These are phyloP conservation scores for Globisporangium parvum DNA, from an alignment of 352 stramenopile species.

Conservation along the genomic window DNA sequence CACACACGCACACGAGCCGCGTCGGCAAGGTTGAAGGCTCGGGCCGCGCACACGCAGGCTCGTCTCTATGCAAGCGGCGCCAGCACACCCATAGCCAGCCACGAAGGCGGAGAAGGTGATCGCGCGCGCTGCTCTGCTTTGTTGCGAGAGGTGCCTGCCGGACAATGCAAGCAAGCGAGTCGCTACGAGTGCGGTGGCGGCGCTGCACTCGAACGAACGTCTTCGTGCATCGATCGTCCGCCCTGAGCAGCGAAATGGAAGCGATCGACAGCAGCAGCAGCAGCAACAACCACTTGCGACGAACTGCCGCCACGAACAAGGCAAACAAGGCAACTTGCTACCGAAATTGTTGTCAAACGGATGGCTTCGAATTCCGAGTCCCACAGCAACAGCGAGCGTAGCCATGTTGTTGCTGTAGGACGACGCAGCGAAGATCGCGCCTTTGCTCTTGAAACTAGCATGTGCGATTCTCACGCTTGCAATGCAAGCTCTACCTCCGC, in stretches of 20 bases:
- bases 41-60: neutral
- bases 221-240: neutral
- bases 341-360: neutral
- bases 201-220: neutral
- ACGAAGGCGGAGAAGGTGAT: neutral
- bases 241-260: conserved; percentile 1
- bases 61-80: neutral
- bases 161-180: neutral
- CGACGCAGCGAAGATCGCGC: neutral
- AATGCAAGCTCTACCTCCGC: neutral
- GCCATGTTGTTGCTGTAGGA: neutral
- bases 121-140: neutral
- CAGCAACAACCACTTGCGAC: too few relatives aligned
- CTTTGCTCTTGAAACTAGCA: too few relatives aligned
- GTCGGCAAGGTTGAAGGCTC: too few relatives aligned
- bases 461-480: too few relatives aligned
- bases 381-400: neutral
- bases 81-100: neutral
- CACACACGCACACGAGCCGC: too few relatives aligned
- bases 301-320: too few relatives aligned
- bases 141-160: neutral
- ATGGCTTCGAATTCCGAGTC: conserved; percentile 2
- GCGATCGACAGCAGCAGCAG: neutral
- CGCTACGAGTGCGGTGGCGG: too few relatives aligned
- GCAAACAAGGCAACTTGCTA: neutral